These are phyloP conservation scores for Penicillium salamii DNA, from an alignment of 495 filamentous ascomycete species.

Conservation along the genomic window DNA sequence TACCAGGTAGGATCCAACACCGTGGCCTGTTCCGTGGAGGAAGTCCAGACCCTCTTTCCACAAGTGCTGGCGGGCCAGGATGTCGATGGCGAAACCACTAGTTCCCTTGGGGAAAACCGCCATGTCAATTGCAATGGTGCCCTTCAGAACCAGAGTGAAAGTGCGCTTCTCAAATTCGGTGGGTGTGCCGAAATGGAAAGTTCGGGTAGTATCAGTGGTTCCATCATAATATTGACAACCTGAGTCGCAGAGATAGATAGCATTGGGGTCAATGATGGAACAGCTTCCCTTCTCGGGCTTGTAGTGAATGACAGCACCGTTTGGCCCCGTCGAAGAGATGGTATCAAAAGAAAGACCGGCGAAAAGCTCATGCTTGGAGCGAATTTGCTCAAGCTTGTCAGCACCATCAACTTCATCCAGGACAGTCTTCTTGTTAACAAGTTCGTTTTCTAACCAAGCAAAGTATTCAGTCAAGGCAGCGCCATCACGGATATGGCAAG, in stretches of 20 bases:
- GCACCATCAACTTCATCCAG: constrained; percentile 89
- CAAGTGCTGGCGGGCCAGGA: constrained; percentile 83
- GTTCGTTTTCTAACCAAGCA: constrained; percentile 91
- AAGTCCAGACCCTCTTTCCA: constrained; percentile 95
- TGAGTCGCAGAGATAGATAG: constrained; percentile 94
- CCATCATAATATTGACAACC: constrained; percentile 94
- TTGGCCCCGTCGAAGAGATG: constrained; percentile 91
- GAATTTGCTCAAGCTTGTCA: constrained; percentile 81
- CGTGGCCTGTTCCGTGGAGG: constrained; percentile 95
- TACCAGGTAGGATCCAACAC: constrained; percentile 83
- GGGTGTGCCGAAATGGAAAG: constrained; percentile 86
- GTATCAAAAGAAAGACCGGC: constrained; percentile 93
- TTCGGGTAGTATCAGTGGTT: constrained; percentile 94
- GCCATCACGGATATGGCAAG: constrained; percentile 92
- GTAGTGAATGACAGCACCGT: constrained; percentile 97
- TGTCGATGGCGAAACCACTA: constrained; percentile 87
- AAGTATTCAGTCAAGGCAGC: constrained; percentile 91
- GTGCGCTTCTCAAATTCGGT: constrained; percentile 83
- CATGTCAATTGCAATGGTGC: constrained; percentile 86
- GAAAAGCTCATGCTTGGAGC: constrained; percentile 78
- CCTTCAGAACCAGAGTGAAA: constrained; percentile 94
- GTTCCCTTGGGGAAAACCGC: constrained; percentile 94
- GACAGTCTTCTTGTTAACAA: constrained; percentile 66
- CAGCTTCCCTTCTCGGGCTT: constrained; percentile 84
- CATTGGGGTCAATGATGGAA: constrained; percentile 77